phyloP scores from a whole-genome alignment of 352 stramenopile species.

The Lagenidium sp. region DNA sequence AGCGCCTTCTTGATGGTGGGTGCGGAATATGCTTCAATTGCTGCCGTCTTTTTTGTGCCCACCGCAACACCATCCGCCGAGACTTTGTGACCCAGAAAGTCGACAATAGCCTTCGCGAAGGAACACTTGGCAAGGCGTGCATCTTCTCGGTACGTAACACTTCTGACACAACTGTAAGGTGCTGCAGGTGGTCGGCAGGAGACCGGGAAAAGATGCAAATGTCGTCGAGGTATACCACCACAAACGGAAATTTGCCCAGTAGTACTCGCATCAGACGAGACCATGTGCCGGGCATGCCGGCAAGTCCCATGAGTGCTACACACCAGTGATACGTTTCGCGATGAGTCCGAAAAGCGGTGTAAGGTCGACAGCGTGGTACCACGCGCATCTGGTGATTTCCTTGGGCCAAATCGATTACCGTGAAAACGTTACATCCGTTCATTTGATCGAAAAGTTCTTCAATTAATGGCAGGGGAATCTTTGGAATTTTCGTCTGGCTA shows the following conservation, averaged over 20 bases:
- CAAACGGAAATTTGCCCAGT: constrained; percentile 20
- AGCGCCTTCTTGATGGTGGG: constrained; percentile 10
- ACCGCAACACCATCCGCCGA: constrained; percentile 10
- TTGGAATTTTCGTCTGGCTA: constrained; percentile 7
- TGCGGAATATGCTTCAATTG: constrained; percentile 9
- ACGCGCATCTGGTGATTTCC: constrained; percentile 23
- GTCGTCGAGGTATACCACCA: constrained; percentile 29
- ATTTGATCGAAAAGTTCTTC: constrained; percentile 16
- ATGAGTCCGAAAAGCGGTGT: constrained; percentile 22
- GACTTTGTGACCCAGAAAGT: constrained; percentile 20
- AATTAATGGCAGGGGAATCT: constrained; percentile 14
- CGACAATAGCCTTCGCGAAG: constrained; percentile 9
- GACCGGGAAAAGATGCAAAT: constrained; percentile 22
- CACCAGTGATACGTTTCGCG: constrained; percentile 30
- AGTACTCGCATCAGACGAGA: constrained; percentile 23
- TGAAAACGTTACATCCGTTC: constrained; percentile 5
- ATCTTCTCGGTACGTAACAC: constrained; percentile 11
- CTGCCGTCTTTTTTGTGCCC: constrained; percentile 14
- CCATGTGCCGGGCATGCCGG: constrained; percentile 28
- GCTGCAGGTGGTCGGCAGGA: constrained; percentile 12
- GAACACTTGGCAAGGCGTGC: constrained; percentile 14
- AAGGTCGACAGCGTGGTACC: constrained; percentile 4
- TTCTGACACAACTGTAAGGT: constrained; percentile 8
- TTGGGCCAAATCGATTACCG: constrained; percentile 16
- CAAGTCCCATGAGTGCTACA: constrained; percentile 28